phyloP scores from a whole-genome alignment of 148 eudicot genomes.

The Dysphania ambrosioides region DNA sequence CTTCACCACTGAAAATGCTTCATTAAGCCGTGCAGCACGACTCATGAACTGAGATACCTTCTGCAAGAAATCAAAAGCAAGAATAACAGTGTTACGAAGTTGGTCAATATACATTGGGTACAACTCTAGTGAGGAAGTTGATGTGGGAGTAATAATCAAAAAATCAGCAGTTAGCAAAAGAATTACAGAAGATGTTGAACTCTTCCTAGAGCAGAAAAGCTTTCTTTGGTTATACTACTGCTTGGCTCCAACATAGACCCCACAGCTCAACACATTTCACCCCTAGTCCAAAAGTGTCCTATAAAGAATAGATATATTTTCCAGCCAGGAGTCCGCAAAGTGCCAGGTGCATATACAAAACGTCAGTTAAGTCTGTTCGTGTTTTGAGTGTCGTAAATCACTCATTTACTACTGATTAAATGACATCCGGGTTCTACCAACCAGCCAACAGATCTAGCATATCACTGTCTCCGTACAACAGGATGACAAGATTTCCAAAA shows the following conservation, averaged over 20 bases:
- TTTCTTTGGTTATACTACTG: background rate
- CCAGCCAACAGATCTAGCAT: background rate
- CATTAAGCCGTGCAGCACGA: slow-evolving; percentile 76
- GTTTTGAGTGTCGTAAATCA: background rate
- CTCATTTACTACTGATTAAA: background rate
- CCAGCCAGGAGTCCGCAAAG: background rate
- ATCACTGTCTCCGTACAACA: background rate
- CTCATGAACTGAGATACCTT: slow-evolving; percentile 90
- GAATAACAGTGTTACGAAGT: slow-evolving; percentile 1
- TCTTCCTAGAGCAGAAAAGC: background rate
- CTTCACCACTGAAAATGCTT: slow-evolving; percentile 90
- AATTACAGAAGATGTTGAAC: background rate
- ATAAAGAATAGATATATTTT: background rate
- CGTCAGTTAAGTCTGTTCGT: background rate
- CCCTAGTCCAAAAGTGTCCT: background rate
- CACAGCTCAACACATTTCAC: background rate
- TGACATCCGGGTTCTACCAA: background rate
- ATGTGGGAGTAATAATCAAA: background rate
- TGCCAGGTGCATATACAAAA: background rate
- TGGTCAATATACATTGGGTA: background rate
- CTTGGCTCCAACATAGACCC: background rate
- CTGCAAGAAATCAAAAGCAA: slow-evolving; percentile 38
- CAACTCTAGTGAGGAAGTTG: background rate
- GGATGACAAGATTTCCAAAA: background rate
- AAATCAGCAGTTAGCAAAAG: background rate